Percentiles rank a stretch among this genome's conserved stretches.
Conservation (phyloP, 805 yeast species). For the Metschnikowia baotianmanensis region DNA sequence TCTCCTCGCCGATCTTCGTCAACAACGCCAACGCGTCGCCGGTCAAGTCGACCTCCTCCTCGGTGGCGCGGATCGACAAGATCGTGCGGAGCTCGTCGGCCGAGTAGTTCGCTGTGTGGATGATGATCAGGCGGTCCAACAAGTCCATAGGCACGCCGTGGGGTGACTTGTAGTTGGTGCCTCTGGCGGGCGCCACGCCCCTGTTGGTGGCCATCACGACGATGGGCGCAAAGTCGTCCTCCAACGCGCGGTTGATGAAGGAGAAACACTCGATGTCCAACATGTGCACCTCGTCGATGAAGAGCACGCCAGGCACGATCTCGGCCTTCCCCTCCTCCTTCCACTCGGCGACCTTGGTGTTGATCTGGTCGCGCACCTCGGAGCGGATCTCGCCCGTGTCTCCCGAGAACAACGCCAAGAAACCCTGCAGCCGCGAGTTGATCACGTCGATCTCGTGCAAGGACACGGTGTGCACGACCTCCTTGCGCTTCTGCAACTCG, state of each 20-base stretch:
- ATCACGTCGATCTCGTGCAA: conserved; percentile 97
- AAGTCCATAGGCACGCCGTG: conserved; percentile 97
- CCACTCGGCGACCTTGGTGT: conserved; percentile 96
- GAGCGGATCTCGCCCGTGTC: conserved; percentile 97
- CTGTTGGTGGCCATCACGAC: conserved; percentile 97
- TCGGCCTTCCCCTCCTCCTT: conserved; percentile 98
- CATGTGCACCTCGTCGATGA: conserved; percentile 98
- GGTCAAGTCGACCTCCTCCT: conserved; percentile 85
- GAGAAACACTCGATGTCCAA: conserved; percentile 95
- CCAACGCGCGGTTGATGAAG: conserved; percentile 91
- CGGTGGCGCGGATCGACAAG: conserved; percentile 84
- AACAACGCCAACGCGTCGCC: conserved; percentile 82
- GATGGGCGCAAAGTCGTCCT: conserved; percentile 94
- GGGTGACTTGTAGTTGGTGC: conserved; percentile 90
- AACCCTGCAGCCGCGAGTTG: conserved; percentile 96
- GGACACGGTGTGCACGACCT: conserved; percentile 96
- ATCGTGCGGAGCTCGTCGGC: conserved; percentile 85
- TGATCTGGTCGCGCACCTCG: conserved; percentile 94
- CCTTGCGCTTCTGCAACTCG: conserved; percentile 92
- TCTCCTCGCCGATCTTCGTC: conserved; percentile 85
- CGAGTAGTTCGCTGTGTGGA: conserved; percentile 76
- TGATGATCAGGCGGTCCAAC: conserved; percentile 89
- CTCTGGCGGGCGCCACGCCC: conserved; percentile 91
- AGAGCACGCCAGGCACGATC: conserved; percentile 94
- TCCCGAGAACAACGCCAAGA: conserved; percentile 90